Evolutionary conservation across 495 filamentous ascomycete genomes (phyloP).

Genomic region (Tetracladium marchalianum): DNA sequence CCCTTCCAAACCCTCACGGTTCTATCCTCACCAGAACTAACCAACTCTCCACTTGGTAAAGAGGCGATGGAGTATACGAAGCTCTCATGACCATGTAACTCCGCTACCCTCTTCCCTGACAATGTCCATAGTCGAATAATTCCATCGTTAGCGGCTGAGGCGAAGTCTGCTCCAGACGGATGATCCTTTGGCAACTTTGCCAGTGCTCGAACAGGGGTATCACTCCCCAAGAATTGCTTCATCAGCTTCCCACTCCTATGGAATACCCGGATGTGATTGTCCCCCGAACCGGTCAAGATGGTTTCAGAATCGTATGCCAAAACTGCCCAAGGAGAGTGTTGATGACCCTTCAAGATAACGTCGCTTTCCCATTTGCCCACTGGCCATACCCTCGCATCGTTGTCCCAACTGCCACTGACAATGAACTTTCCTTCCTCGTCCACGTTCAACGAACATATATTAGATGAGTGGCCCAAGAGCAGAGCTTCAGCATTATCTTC

Average conservation of each 20-base stretch:
- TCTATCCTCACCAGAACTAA: slow-evolving; percentile 88
- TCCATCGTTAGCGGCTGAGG: slow-evolving; percentile 82
- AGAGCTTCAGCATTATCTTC: slow-evolving; percentile 75
- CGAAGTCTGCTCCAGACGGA: slow-evolving; percentile 74
- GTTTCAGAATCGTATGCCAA: slow-evolving; percentile 70
- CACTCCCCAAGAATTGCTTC: slow-evolving; percentile 57
- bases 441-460: slow-evolving; percentile 80
- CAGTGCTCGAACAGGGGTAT: slow-evolving; percentile 76
- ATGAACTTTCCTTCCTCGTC: slow-evolving; percentile 58
- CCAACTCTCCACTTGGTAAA: slow-evolving; percentile 74
- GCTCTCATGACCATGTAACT: slow-evolving; percentile 80
- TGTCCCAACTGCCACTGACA: slow-evolving; percentile 94
- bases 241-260: slow-evolving; percentile 53
- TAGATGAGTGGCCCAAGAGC: slow-evolving; percentile 74
- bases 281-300: slow-evolving; percentile 86
- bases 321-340: slow-evolving; percentile 82
- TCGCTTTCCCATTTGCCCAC: slow-evolving; percentile 67
- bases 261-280: slow-evolving; percentile 80
- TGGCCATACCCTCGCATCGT: slow-evolving; percentile 68
- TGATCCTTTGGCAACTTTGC: slow-evolving; percentile 71
- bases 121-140: slow-evolving; percentile 77
- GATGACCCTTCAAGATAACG: slow-evolving; percentile 62
- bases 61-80: slow-evolving; percentile 85
- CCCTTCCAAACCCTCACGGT: slow-evolving; percentile 83
- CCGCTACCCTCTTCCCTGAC: slow-evolving; percentile 57